phyloP scores from a whole-genome alignment of 768 basidiomycete species.

The Rickenella mellea region DNA sequence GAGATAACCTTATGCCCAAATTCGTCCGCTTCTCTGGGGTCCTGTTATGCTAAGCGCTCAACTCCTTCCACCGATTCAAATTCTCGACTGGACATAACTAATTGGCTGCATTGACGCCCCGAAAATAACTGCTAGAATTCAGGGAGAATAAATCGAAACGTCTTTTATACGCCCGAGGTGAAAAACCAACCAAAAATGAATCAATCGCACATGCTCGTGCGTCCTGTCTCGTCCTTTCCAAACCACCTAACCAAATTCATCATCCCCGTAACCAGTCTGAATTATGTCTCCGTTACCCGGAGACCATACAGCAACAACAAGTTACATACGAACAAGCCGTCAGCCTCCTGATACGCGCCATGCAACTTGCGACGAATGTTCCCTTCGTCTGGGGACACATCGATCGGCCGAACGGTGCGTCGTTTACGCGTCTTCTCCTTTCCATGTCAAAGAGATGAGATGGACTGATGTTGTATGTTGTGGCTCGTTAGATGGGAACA shows the following conservation, averaged over 20 bases:
- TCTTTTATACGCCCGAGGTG: no score
- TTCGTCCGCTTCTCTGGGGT: no score
- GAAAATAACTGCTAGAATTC: no score
- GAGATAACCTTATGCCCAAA: no score
- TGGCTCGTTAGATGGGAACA: conserved; percentile 44
- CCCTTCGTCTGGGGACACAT: conserved; percentile 70
- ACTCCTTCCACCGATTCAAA: no score
- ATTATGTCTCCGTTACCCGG: conserved; percentile 64
- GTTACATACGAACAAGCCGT: conserved; percentile 49
- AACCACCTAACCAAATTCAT: neutral
- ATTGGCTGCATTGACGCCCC: no score
- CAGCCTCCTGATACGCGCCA: conserved; percentile 52
- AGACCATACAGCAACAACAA: conserved; percentile 49
- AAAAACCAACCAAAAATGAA: no score
- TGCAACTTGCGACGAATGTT: conserved; percentile 40
- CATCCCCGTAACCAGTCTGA: neutral
- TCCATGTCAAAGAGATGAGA: conserved; percentile 1
- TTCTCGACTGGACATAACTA: no score
- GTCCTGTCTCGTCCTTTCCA: no score
- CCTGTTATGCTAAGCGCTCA: no score
- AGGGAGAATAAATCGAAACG: no score
- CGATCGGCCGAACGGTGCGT: conserved; percentile 66
- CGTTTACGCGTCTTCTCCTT: neutral
- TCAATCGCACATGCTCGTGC: no score
- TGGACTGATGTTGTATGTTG: conserved; percentile 1